These are phyloP conservation scores for Boletus rubescentipes DNA, from an alignment of 768 basidiomycete genomes.

Conservation along the genomic window DNA sequence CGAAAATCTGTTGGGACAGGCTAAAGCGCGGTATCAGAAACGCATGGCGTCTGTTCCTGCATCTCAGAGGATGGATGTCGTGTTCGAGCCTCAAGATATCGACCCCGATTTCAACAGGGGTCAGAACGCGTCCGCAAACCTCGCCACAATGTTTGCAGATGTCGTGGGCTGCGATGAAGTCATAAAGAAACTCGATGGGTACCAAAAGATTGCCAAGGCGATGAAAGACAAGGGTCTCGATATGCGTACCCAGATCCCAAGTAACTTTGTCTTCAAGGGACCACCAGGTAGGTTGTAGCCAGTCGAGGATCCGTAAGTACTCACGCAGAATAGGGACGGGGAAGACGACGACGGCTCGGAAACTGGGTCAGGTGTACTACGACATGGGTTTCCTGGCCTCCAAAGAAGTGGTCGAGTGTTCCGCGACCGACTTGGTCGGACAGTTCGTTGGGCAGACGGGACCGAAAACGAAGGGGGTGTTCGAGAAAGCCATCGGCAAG, in stretches of 20 bases:
- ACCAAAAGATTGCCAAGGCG: conserved; percentile 49
- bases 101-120: conserved; percentile 60
- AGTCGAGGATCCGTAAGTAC: not conserved
- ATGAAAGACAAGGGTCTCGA: conserved; percentile 46
- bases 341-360: conserved; percentile 62
- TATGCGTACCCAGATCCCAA: conserved; percentile 53
- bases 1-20: conserved; percentile 56
- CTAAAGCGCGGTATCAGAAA: conserved; percentile 48
- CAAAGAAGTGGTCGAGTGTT: conserved; percentile 60
- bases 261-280: conserved; percentile 68
- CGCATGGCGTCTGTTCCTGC: conserved; percentile 35
- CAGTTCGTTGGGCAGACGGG: conserved; percentile 74
- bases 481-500: conserved; percentile 65
- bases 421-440: conserved; percentile 68
- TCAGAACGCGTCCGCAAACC: conserved; percentile 48
- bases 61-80: conserved; percentile 22
- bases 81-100: conserved; percentile 53
- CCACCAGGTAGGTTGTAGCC: conserved; percentile 52
- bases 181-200: conserved; percentile 45
- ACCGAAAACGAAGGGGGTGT: conserved; percentile 58
- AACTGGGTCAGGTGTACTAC: conserved; percentile 62
- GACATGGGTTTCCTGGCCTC: conserved; percentile 61
- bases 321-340: conserved; percentile 50
- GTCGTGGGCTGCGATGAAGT: conserved; percentile 61
- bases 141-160: conserved; percentile 60